Base-by-base conservation (phyloP, 495 filamentous ascomycete genomes). In the Elasticomyces elasticus region DNA sequence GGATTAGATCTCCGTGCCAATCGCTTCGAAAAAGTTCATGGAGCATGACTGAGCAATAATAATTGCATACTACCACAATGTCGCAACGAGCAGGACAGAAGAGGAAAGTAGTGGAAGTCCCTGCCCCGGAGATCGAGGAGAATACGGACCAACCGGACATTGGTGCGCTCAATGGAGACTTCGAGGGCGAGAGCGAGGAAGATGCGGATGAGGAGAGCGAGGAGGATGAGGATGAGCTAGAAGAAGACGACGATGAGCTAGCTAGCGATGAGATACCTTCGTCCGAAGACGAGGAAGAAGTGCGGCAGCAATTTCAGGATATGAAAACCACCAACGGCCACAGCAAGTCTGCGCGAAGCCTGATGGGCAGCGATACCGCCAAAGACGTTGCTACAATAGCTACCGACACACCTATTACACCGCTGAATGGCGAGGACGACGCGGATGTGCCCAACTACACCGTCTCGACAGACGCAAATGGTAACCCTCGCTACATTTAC, bases 401-500 rank as follows among this genome's bases (percentile, higher is more conserved):
- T 27, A 43, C 37, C 20, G 43, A 26, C 23, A 50, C 42, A 48
- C 41, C 48, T n/a, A 19, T 55, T 11, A 51, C 45, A 41, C 44
- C 40, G 69, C 57, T 67, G 66, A 53, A 58, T 40, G 63, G 44
- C 17, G 60, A 57, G 6, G 56, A 62, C n/a, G 58, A 54, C 0
- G 25, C 52, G n/a, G 41, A 53, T 31, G 60, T 64, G 33, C 73
- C 73, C n/a, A 81, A 83, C 53, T 83, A 79, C 60, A 77, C 69
- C 44, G 66, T 85, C 38, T 74, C 74, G 22, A 72, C 77, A 60
- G 84, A 87, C 65, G 84, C 84, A 53, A 83, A 86, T 67, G 84
- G 84, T 40, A 84, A 87, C 57, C 71, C 76, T 37, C 79, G 84
- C 27, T 92, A 86, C 58, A 71, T 90, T 49, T 91, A 89, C 69